A percentile compares a stretch with the other conserved stretches of the same genome.
Conservation (phyloP, 2,329 filamentous ascomycete species). For the Fusarium concolor region DNA sequence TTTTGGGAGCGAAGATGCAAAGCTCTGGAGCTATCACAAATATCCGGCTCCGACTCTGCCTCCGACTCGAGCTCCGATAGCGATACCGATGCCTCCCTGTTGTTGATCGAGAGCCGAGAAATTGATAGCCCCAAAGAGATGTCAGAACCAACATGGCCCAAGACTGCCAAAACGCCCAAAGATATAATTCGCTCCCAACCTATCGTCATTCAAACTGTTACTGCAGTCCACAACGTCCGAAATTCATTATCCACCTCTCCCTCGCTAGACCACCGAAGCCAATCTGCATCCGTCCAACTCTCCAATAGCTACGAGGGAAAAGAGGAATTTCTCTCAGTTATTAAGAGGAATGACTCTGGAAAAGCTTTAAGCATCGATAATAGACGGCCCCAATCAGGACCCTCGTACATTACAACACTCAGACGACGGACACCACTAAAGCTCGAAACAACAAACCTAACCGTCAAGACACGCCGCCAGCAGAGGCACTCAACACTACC, state of each 20-base stretch:
- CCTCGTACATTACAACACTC: not conserved
- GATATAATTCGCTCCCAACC: not conserved
- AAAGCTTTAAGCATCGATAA: not conserved
- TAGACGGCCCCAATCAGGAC: not conserved
- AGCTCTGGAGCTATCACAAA: not conserved
- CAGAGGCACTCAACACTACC: slow-evolving; percentile 6
- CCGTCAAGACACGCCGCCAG: not conserved
- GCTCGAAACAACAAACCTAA: slow-evolving; percentile 16
- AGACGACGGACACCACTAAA: slow-evolving; percentile 1
- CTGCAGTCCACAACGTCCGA: slow-evolving; percentile 12
- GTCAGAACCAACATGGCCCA: not conserved
- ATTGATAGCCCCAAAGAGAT: not conserved
- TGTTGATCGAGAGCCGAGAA: not conserved
- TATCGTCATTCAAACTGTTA: not conserved
- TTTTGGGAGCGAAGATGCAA: slow-evolving; percentile 24
- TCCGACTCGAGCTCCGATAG: not conserved
- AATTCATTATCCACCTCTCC: slow-evolving; percentile 16
- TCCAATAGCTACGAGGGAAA: slow-evolving; percentile 9
- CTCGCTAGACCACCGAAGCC: slow-evolving; percentile 6
- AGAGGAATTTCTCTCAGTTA: slow-evolving; percentile 4
- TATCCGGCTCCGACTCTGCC: not conserved
- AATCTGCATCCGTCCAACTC: slow-evolving; percentile 8
- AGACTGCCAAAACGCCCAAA: not conserved
- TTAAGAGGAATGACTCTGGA: not conserved
- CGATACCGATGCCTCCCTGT: slow-evolving; percentile 6